Evolutionary conservation across 108 stramenopile genomes (phyloP), one percentile per base, ranked within the genome.

Genomic region (Nitzschia sp.): DNA sequence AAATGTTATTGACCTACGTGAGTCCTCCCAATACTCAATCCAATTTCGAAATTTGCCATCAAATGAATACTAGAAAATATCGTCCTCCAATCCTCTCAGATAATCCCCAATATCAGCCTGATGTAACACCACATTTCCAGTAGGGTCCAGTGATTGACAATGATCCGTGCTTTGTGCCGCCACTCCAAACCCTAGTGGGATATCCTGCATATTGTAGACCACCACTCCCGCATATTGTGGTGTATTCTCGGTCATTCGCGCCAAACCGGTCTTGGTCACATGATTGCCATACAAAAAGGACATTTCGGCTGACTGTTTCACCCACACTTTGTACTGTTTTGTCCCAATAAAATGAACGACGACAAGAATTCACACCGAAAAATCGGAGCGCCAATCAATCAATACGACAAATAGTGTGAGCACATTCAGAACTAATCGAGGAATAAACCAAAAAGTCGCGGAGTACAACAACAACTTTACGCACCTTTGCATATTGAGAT

Each of bases 91-190:
- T 21, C 90, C 96, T 35, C 99, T 76, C 71, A 99, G 78, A 72
- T 98, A 99, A 61, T 98, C 99, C 2, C 99, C 99, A 49, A 99
- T 91, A 82, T 98, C 99, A 1, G 94, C 98, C 60, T 99, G 99
- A 81, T 98, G 99, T 70, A 99, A 71, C 3, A 99, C 97, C 0
- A 97, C 97, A 79, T 95, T 97, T 0, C 95, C 97, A 2, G 94
- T 93, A 4, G 98, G 96, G 28, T 97, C 99, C 74, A 99, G 74
- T 24, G 91, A 91, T 46, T 88, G 88, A 75, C 94, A 96, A 35
- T 89, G 77, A 59, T 97, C 96, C 13, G 97, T 98, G 17, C 85
- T 86, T 81, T 99, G 99, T 5, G 97, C 97, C 13, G 98, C 97
- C 0, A 98, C 93, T 26, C 99, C 99, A 83, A 99, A 99, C 47